Base-by-base conservation (phyloP, 1,284 basidiomycete species). In the Farysia itapuensis region DNA sequence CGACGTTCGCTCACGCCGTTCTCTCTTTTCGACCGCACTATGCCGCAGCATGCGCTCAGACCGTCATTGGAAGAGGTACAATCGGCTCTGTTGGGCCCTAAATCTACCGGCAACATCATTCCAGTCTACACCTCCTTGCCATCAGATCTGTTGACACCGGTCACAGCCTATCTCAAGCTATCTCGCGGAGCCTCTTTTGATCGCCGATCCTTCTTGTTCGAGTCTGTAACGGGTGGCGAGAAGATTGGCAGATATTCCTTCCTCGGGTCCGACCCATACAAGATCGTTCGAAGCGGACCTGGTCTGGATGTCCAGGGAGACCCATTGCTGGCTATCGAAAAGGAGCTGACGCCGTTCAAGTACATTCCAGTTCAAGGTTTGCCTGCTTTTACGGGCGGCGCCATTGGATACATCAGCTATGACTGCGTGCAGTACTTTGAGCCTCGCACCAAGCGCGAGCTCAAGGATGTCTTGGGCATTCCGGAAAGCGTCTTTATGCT, bases 401-500 rank as follows among this genome's bases (percentile, higher is more conserved):
- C 94, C 0, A 90, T 98, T 70, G 95, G 95, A 33, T 98, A 96
- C 79, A 90, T 98, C 64, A 85, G 90, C 12, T 99, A 94, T 79
- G 95, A 99, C 76, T 90, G 90, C 75, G 86, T 99, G 44, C 88
- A 89, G 60, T 87, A 98, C 78, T 99, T 99, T 72, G 95, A 99
- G 79, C 76, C 76, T 3, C 44, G 56, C 18, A 77, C 76, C 11
- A 71, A 68, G 47, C 90, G 94, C 43, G 56, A 51, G 13, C 80
- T 85, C 18, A 81, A 88, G 38, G 82, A 83, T 48, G 90, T 95
- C 60, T 80, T 86, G 12, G 82, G 83, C 16, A 88, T 98, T 41
- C 95, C 95, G 4, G 95, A 99, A 77, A 87, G 92, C 14, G 84
- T 93, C 57, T 96, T 97, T 81, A 95, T 99, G 90, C 84, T 98